Evolutionary conservation across 352 stramenopile genomes (phyloP), one percentile per base, ranked within the genome.

Genomic region (Phytophthora sansomeana): DNA sequence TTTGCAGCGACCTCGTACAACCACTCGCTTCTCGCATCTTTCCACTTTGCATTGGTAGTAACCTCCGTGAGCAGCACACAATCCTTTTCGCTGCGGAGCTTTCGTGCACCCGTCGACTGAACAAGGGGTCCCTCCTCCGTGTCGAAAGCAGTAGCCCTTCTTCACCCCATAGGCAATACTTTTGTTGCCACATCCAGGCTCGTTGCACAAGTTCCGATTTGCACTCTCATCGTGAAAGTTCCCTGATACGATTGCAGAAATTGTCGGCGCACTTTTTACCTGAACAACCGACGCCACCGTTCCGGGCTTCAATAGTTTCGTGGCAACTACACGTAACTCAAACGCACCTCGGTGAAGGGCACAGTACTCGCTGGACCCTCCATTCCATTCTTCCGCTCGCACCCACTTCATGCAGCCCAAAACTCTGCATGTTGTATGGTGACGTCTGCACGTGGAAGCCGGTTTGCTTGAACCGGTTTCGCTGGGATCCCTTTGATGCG

Each of bases 401-500:
- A 49, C 33, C 56, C 56, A 57, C 44, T 58, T 66, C 58, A 48
- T 44, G 19, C 58, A 66, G 5, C 47, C 28, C 14, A 10, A 1
- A 4, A 14, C 47, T 47, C 30, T 51, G 30, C 58, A 66, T 9
- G 24, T 55, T 19, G 30, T 42, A 32, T 55, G 29, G 7, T 16
- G 21, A 24, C 21, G 16, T n/a, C 10, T 5, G 16, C 33, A 14
- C 13, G 33, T 39, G 16, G 13, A 11, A 39, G 16, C 9, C 10
- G 33, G 10, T 4, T 11, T 39, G 11, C 33, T 39, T 39, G 13
- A 14, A 24, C 21, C 21, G 21, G 21, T 24, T 24, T 24, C 21
- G 21, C 21, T 24, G 21, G 21, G 21, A 24, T 24, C 21, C 21
- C 21, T 1, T 24, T 24, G 21, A 24, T 24, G 21, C 21, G 21